Evolutionary conservation across 768 basidiomycete genomes (phyloP).

Genomic region (Mycena belliarum): DNA sequence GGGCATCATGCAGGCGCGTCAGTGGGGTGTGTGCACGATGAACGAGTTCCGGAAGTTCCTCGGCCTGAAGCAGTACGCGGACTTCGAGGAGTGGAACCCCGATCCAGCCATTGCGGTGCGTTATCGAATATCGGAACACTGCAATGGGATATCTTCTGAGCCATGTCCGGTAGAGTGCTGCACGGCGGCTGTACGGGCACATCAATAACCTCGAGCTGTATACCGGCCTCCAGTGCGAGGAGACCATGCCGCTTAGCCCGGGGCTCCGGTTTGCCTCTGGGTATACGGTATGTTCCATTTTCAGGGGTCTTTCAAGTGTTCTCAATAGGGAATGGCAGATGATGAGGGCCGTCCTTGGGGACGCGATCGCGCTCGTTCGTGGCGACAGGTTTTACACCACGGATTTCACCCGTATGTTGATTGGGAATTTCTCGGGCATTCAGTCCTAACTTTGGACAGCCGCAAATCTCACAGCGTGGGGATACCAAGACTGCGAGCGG

Average conservation of each 20-base stretch:
- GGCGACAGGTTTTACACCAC: constrained; percentile 54
- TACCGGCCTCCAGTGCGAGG: constrained; percentile 46
- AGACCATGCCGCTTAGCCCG: constrained; percentile 49
- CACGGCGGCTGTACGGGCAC: constrained; percentile 34
- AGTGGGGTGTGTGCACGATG: constrained; percentile 58
- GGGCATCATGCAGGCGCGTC: constrained; percentile 53
- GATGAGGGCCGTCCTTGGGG: constrained; percentile 51
- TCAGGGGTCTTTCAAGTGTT: neutral
- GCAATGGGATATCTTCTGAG: neutral
- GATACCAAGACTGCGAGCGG: constrained; percentile 48
- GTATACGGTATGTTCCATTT: constrained; percentile 43
- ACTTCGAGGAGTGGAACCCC: constrained; percentile 58
- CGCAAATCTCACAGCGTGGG: constrained; percentile 50
- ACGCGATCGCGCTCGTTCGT: constrained; percentile 54
- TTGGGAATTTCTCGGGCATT: neutral
- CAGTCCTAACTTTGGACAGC: constrained; percentile 28
- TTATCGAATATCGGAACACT: neutral
- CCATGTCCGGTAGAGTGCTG: constrained; percentile 28
- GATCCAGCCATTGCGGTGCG: constrained; percentile 44
- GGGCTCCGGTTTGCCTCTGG: constrained; percentile 63
- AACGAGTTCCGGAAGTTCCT: constrained; percentile 57
- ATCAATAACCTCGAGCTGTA: constrained; percentile 43
- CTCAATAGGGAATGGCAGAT: constrained; percentile 28
- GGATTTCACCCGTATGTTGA: constrained; percentile 47
- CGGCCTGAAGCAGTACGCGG: constrained; percentile 45